Evolutionary conservation across 164 flowering plant species (phyloP).

Genomic region (Amborella trichopoda): DNA sequence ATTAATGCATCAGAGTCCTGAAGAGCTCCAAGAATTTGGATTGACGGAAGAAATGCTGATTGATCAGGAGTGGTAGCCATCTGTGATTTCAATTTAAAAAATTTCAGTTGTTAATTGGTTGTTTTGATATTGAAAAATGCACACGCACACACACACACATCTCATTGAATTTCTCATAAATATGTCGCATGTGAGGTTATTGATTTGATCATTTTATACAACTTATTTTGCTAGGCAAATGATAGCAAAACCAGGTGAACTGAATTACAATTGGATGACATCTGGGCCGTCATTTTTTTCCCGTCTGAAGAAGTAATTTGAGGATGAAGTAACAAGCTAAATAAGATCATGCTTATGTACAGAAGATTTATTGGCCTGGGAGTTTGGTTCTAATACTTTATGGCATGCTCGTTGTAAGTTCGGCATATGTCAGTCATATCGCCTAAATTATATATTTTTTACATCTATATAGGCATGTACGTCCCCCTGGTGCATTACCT

Average conservation of each 20-base stretch:
- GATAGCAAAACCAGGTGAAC: conserved; percentile 51
- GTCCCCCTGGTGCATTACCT: too few species aligned
- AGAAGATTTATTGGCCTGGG: too few species aligned
- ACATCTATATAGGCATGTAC: too few species aligned
- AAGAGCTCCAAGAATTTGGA: conserved; percentile 50
- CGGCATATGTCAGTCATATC: too few species aligned
- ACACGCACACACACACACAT: background rate
- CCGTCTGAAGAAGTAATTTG: too few species aligned
- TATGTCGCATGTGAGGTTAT: background rate
- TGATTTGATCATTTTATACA: background rate
- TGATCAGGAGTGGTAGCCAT: conserved; percentile 64
- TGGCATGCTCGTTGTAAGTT: too few species aligned
- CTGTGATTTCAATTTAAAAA: background rate
- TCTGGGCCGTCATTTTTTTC: conserved; percentile 57
- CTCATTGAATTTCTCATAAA: background rate
- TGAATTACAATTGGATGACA: conserved; percentile 44
- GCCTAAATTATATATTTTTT: too few species aligned
- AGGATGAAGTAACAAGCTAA: too few species aligned
- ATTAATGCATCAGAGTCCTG: conserved; percentile 46
- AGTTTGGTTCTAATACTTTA: too few species aligned
- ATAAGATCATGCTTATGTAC: too few species aligned
- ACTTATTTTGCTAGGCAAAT: conserved; percentile 43
- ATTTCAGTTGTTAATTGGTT: background rate
- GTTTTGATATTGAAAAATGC: background rate
- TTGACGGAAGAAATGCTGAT: conserved; percentile 57